Evolutionary conservation across 345 rosid species (phyloP).

Genomic region (Aquilaria yunnanensis): DNA sequence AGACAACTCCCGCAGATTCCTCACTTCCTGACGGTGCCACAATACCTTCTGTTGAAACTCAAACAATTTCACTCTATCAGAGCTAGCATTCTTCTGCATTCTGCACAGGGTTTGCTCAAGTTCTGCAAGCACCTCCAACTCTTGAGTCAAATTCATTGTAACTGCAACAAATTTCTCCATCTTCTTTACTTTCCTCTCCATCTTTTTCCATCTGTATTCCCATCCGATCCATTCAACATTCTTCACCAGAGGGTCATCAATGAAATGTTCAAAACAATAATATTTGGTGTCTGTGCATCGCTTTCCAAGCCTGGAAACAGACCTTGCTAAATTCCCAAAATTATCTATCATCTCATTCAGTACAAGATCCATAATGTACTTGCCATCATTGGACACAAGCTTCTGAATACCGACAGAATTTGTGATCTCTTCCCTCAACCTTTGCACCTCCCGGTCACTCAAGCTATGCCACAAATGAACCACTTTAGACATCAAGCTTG

Average conservation of each 20-base stretch:
- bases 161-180: slow-evolving; percentile 47
- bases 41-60: slow-evolving; percentile 51
- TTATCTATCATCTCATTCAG: slow-evolving; percentile 45
- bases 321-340: slow-evolving; percentile 33
- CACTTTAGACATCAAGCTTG: slow-evolving; percentile 46
- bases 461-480: slow-evolving; percentile 46
- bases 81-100: slow-evolving; percentile 32
- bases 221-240: slow-evolving; percentile 47
- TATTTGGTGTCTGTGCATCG: slow-evolving; percentile 42
- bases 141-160: slow-evolving; percentile 45
- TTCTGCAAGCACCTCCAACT: slow-evolving; percentile 59
- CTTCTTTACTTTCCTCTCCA: slow-evolving; percentile 66
- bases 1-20: slow-evolving; percentile 45
- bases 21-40: slow-evolving; percentile 51
- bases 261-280: slow-evolving; percentile 37
- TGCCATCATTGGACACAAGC: slow-evolving; percentile 44
- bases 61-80: slow-evolving; percentile 31
- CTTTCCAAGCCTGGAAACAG: slow-evolving; percentile 44
- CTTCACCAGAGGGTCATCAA: slow-evolving; percentile 35
- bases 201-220: slow-evolving; percentile 50
- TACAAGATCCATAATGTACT: slow-evolving; percentile 50
- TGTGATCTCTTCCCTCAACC: slow-evolving; percentile 40
- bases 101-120: slow-evolving; percentile 59
- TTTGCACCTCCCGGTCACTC: slow-evolving; percentile 33
- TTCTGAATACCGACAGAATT: slow-evolving; percentile 36